These are phyloP conservation scores for Singerocomus inundabilis DNA, from an alignment of 1,284 basidiomycete genomes.

Conservation along the genomic window DNA sequence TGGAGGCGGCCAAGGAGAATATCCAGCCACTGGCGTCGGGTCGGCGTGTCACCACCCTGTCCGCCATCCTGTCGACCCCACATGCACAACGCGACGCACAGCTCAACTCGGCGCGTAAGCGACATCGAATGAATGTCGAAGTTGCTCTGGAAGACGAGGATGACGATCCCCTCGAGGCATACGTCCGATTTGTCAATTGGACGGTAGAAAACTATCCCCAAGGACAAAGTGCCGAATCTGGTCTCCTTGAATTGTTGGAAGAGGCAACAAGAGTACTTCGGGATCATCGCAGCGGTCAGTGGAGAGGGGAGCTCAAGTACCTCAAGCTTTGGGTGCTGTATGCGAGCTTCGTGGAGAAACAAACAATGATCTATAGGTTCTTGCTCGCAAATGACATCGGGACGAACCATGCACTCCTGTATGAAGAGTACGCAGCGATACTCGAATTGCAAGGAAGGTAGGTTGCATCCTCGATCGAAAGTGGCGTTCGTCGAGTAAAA, in stretches of 20 bases:
- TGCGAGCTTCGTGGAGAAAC: slow-evolving; percentile 74
- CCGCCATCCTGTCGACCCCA: slow-evolving; percentile 67
- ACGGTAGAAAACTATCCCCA: slow-evolving; percentile 68
- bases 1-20: slow-evolving; percentile 83
- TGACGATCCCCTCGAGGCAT: slow-evolving; percentile 56
- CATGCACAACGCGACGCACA: slow-evolving; percentile 69
- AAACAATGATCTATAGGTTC: slow-evolving; percentile 79
- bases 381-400: slow-evolving; percentile 90
- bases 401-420: slow-evolving; percentile 75
- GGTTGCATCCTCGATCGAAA: slow-evolving; percentile 4
- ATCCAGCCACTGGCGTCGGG: slow-evolving; percentile 75
- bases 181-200: slow-evolving; percentile 66
- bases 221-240: slow-evolving; percentile 67
- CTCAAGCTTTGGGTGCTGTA: slow-evolving; percentile 93
- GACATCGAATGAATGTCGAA: slow-evolving; percentile 54
- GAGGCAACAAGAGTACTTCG: slow-evolving; percentile 77
- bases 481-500: slow-evolving; percentile 4
- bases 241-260: slow-evolving; percentile 79
- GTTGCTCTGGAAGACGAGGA: slow-evolving; percentile 55
- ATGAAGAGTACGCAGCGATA: slow-evolving; percentile 87
- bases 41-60: slow-evolving; percentile 70
- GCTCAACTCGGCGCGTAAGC: slow-evolving; percentile 58
- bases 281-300: slow-evolving; percentile 62
- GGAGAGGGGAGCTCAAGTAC: slow-evolving; percentile 76
- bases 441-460: slow-evolving; percentile 75